Base-by-base conservation (phyloP, 2,329 filamentous ascomycete genomes). In the Cercospora sp. region DNA sequence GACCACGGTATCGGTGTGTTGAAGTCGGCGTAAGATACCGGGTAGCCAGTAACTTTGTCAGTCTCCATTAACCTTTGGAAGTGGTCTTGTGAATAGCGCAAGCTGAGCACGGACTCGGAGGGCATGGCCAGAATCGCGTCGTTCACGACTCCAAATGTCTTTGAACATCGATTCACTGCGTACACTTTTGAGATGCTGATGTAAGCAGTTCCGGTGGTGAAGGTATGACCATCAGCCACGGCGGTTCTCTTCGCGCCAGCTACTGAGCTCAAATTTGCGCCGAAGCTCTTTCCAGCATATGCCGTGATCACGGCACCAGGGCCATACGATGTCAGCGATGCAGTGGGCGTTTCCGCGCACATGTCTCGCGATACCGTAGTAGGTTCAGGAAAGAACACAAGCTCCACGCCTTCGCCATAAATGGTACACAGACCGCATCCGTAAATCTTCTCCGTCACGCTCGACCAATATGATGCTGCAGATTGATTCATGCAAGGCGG, bases 391-490 rank as follows among this genome's bases (percentile, higher is more conserved):
- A 75, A 78, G 68, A 75, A 78, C 2, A 78, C 69, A 18, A 78
- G 68, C 53, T 75, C 69, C 1, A 78, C 76, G 7, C 72, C 73
- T 18, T 72, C 36, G n/a, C 76, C 75, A 53, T 71, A 76, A 10
- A 78, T 76, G 5, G 75, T 78, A 55, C 76, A 78, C n/a, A 59
- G 51, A 4, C 75, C 75, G 60, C 76, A 78, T 8, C 73, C 75
- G 42, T 71, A 72, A 20, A 76, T 66, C 9, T 64, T 63, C 9
- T 67, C 68, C 6, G 55, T 65, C 13, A 68, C 63, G 10, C 62
- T 59, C 5, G 68, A 69, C n/a, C 66, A 65, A 0, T 64, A 65
- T 0, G 64, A 60, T 1, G 70, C 72, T n/a, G 55, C 67, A 48
- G 63, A 73, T 20, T 64, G 65, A 42, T 74, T 73, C 62, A 70